These are phyloP conservation scores for Cladosporium sp. DNA, from an alignment of 2,329 filamentous ascomycete species.

Conservation along the genomic window DNA sequence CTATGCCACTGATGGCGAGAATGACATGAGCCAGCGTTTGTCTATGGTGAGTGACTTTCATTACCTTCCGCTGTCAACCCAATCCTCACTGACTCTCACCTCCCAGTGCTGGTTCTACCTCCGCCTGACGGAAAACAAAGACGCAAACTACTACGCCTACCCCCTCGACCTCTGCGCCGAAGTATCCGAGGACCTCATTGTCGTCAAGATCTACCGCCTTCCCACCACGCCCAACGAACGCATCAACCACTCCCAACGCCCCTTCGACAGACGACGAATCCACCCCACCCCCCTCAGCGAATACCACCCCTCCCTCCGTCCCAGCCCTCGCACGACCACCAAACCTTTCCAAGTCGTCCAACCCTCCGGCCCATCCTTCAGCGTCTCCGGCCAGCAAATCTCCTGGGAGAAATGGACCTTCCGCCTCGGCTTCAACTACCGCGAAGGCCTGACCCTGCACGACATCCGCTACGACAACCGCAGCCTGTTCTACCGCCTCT, in stretches of 20 bases:
- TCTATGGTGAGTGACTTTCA: conserved; percentile 33
- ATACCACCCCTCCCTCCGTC: conserved; percentile 12
- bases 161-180: conserved; percentile 61
- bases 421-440: conserved; percentile 63
- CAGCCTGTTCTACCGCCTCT: conserved; percentile 62
- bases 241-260: conserved; percentile 36
- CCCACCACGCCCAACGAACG: conserved; percentile 51
- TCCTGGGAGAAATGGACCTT: conserved; percentile 54
- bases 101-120: conserved; percentile 64
- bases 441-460: conserved; percentile 68
- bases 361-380: conserved; percentile 62
- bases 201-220: conserved; percentile 64
- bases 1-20: conserved; percentile 42
- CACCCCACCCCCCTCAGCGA: conserved; percentile 46
- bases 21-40: conserved; percentile 21
- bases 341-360: conserved; percentile 70
- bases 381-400: conserved; percentile 39
- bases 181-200: conserved; percentile 57
- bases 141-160: conserved; percentile 63
- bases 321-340: conserved; percentile 16
- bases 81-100: no score
- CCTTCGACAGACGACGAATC: conserved; percentile 47
- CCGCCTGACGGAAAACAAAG: conserved; percentile 55
- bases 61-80: conserved; percentile 32
- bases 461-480: conserved; percentile 64